Percentiles rank a stretch among this genome's conserved stretches.
phyloP scores from a whole-genome alignment of 352 stramenopile species.

The Phytophthora agathidicida region DNA sequence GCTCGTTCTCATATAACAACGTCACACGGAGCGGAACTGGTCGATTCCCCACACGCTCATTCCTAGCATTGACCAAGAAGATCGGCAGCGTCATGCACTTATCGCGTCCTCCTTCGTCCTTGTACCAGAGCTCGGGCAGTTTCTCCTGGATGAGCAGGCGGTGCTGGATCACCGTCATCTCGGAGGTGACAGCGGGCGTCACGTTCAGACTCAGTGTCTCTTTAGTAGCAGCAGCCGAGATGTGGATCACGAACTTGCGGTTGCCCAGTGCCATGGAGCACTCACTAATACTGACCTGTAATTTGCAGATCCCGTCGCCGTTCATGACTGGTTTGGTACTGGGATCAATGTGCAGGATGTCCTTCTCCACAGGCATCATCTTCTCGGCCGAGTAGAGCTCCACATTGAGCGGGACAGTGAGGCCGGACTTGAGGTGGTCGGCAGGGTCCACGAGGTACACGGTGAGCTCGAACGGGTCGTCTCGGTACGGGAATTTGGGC shows the following conservation, averaged over 20 bases:
- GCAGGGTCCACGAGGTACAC: slow-evolving; percentile 87
- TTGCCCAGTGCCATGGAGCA: slow-evolving; percentile 88
- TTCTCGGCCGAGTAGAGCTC: slow-evolving; percentile 87
- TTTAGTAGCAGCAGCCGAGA: slow-evolving; percentile 64
- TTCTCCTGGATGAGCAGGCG: slow-evolving; percentile 85
- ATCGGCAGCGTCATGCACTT: slow-evolving; percentile 89
- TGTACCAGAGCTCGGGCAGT: slow-evolving; percentile 87
- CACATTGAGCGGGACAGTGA: slow-evolving; percentile 80
- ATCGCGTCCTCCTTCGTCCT: slow-evolving; percentile 83
- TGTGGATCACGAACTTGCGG: slow-evolving; percentile 86
- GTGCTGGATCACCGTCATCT: slow-evolving; percentile 89
- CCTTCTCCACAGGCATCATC: slow-evolving; percentile 80
- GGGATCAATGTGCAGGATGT: slow-evolving; percentile 81
- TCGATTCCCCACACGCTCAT: slow-evolving; percentile 75
- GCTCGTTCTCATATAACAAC: slow-evolving; percentile 88
- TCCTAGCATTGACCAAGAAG: slow-evolving; percentile 80
- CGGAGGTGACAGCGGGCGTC: slow-evolving; percentile 65
- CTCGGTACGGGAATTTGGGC: slow-evolving; percentile 86
- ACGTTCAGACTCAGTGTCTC: slow-evolving; percentile 55
- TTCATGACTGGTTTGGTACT: slow-evolving; percentile 84
- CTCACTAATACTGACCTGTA: slow-evolving; percentile 80
- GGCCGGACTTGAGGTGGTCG: slow-evolving; percentile 80
- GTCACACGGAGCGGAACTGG: slow-evolving; percentile 81
- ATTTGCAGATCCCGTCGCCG: slow-evolving; percentile 82
- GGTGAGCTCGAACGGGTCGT: slow-evolving; percentile 87